phyloP scores from a whole-genome alignment of 768 basidiomycete species.

The Megacollybia marginata region DNA sequence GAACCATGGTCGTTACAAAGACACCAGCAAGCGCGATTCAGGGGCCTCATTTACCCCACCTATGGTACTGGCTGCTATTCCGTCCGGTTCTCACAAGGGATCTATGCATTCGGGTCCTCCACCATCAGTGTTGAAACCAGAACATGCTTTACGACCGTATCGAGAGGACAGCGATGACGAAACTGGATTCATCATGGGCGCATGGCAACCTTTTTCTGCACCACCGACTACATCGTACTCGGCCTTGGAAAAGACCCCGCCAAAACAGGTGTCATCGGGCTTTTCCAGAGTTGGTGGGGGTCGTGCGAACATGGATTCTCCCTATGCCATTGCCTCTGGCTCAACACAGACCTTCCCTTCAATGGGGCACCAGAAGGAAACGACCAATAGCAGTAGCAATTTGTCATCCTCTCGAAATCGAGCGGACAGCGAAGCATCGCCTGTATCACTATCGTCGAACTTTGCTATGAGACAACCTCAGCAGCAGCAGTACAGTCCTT shows the following conservation, averaged over 20 bases:
- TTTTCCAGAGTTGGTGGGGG: constrained; percentile 89
- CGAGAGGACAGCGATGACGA: constrained; percentile 77
- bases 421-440: constrained; percentile 26
- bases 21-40: constrained; percentile 13
- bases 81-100: constrained; percentile 29
- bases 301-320: constrained; percentile 75
- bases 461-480: constrained; percentile 30
- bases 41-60: constrained; percentile 47
- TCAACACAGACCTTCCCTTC: constrained; percentile 67
- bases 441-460: constrained; percentile 44
- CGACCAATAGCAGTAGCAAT: background rate
- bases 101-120: constrained; percentile 55
- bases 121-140: constrained; percentile 69
- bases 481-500: constrained; percentile 13
- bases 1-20: background rate
- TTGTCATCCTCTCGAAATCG: constrained; percentile 13
- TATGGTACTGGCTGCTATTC: constrained; percentile 19
- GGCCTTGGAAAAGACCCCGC: constrained; percentile 31
- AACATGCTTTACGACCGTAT: constrained; percentile 71
- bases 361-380: constrained; percentile 31
- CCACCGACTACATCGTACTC: constrained; percentile 34
- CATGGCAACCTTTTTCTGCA: constrained; percentile 68
- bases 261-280: constrained; percentile 36
- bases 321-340: constrained; percentile 63
- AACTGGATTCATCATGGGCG: constrained; percentile 83